These are phyloP conservation scores for Globisporangium mamillatum DNA, from an alignment of 352 stramenopile species.

Conservation along the genomic window DNA sequence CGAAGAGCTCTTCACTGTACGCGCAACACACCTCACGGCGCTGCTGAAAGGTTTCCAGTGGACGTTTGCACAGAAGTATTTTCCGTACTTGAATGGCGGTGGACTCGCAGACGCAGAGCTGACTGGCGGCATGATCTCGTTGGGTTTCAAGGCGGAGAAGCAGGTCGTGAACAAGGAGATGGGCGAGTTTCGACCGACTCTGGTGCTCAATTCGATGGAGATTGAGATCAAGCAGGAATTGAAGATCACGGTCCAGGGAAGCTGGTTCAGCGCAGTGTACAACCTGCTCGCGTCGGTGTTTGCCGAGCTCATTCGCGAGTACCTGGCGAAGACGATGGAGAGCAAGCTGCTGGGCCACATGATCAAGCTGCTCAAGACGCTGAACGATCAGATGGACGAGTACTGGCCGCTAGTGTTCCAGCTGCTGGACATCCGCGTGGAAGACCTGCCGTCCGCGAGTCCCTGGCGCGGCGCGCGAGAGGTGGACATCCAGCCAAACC, in stretches of 20 bases:
- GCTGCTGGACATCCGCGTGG: slow-evolving; percentile 71
- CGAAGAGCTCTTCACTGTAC: slow-evolving; percentile 79
- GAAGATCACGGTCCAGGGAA: slow-evolving; percentile 79
- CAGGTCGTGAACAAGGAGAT: slow-evolving; percentile 50
- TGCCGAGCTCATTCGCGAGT: slow-evolving; percentile 75
- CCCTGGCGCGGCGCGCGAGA: slow-evolving; percentile 77
- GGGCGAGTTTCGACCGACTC: slow-evolving; percentile 59
- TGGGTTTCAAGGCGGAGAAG: slow-evolving; percentile 85
- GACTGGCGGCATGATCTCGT: slow-evolving; percentile 64
- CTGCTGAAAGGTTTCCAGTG: slow-evolving; percentile 82
- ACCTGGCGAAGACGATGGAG: slow-evolving; percentile 84
- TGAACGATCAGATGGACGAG: slow-evolving; percentile 84
- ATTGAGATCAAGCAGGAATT: slow-evolving; percentile 84
- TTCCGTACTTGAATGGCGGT: slow-evolving; percentile 82
- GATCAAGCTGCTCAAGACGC: slow-evolving; percentile 76
- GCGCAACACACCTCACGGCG: slow-evolving; percentile 69
- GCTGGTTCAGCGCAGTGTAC: slow-evolving; percentile 85
- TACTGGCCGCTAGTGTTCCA: slow-evolving; percentile 86
- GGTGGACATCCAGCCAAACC: slow-evolving; percentile 63
- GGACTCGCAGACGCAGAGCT: slow-evolving; percentile 71
- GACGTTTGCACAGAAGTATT: slow-evolving; percentile 85
- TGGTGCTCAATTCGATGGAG: slow-evolving; percentile 81
- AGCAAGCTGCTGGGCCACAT: slow-evolving; percentile 78
- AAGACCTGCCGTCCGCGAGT: slow-evolving; percentile 72
- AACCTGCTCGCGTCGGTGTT: slow-evolving; percentile 80